These are phyloP conservation scores for Candida morakotiae DNA, from an alignment of 805 yeast genomes.

Conservation along the genomic window DNA sequence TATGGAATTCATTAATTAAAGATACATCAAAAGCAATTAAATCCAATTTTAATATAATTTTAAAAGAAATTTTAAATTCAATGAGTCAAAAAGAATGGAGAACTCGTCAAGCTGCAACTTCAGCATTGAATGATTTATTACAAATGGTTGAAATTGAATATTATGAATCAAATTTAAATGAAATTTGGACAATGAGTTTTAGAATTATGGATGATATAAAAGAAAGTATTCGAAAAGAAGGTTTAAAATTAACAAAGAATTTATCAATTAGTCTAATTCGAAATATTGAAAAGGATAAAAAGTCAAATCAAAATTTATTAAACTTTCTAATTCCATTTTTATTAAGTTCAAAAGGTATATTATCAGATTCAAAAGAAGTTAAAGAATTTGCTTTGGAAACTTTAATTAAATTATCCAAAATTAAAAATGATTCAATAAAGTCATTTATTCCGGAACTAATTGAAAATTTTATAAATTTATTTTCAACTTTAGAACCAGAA, in stretches of 20 bases:
- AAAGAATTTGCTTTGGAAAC: conserved; percentile 71
- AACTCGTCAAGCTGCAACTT: conserved; percentile 80
- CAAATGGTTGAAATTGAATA: conserved; percentile 53
- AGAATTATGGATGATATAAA: conserved; percentile 91
- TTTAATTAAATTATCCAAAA: conserved; percentile 63
- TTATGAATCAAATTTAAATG: conserved; percentile 52
- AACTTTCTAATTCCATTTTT: conserved; percentile 70
- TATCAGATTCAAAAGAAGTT: conserved; percentile 84
- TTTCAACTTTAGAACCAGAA: conserved; percentile 92
- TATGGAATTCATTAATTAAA: conserved; percentile 74
- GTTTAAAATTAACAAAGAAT: conserved; percentile 60
- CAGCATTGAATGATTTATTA: conserved; percentile 66
- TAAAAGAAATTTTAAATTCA: conserved; percentile 58
- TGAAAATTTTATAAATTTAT: conserved; percentile 61
- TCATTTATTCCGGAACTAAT: conserved; percentile 68
- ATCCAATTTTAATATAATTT: conserved; percentile 52
- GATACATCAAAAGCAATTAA: conserved; percentile 52
- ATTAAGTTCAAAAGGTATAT: conserved; percentile 71
- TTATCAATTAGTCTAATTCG: conserved; percentile 61
- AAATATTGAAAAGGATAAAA: conserved; percentile 44
- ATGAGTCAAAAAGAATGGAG: conserved; percentile 91
- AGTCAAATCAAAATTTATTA: conserved; percentile 42
- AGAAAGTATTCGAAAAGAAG: conserved; percentile 86
- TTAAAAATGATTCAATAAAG: conserved; percentile 54
- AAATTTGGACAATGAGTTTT: conserved; percentile 84